Conservation (phyloP, 2,329 filamentous ascomycete species). For the Alternaria rosae region DNA sequence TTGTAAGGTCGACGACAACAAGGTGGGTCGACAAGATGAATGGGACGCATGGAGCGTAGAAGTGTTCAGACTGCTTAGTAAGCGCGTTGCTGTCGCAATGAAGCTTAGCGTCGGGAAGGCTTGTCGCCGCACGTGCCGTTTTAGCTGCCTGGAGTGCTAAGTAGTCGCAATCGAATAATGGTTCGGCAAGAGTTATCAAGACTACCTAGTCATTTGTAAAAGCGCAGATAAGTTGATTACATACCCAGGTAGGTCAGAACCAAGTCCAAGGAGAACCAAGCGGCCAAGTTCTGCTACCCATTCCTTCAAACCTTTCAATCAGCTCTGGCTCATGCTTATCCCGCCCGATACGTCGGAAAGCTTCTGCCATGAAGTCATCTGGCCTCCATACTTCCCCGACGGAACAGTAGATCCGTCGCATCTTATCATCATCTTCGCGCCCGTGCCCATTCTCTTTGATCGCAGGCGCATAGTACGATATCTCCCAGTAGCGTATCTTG, state of each 20-base stretch:
- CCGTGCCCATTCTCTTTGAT: neutral
- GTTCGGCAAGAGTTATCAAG: no score
- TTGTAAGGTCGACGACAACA: neutral
- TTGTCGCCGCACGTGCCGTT: neutral
- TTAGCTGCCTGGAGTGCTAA: no score
- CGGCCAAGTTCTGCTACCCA: neutral
- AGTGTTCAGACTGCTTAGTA: neutral
- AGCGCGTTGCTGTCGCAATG: neutral
- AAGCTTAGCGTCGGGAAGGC: neutral
- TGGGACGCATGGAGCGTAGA: neutral
- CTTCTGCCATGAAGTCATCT: conserved; percentile 1
- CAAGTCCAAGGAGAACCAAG: neutral
- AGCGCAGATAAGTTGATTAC: no score
- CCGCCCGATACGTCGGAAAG: conserved; percentile 2
- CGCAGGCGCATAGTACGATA: conserved; percentile 7
- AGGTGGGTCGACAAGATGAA: neutral
- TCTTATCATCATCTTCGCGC: neutral
- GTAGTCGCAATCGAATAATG: no score
- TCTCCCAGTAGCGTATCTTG: conserved; percentile 1
- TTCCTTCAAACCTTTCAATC: conserved; percentile 5
- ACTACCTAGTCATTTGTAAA: no score
- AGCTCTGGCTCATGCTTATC: neutral
- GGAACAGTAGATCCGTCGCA: conserved; percentile 2
- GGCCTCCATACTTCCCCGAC: conserved; percentile 6
- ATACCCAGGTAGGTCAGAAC: neutral